Base-by-base conservation (phyloP, 1,139 yeast species). In the Geotrichum carabidarum region DNA sequence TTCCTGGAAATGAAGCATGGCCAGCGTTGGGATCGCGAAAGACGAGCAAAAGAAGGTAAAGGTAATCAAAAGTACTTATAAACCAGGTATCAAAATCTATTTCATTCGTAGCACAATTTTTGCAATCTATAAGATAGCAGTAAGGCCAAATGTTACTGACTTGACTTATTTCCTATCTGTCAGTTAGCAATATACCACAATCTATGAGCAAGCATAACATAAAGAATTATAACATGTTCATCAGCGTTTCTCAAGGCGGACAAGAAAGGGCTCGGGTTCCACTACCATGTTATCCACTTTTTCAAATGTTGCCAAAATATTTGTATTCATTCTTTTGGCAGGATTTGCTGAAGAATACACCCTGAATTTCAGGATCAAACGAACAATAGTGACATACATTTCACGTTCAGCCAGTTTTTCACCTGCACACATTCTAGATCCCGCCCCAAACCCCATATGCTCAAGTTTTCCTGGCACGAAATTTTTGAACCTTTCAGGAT, bases 351-450 rank as follows among this genome's bases (percentile, higher is more conserved):
- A 83, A 5, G 76, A 70, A 31, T 64, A 65, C 12, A 83, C 71
- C 43, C 69, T 60, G 55, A 74, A 79, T 30, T 70, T 60, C 1
- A 74, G 58, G 1, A 79, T 63, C 46, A 77, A 63, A 53, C 80
- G 72, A 38, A 72, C 64, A 37, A 78, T 62, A 11, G 78, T 66
- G 12, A 74, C 67, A 62, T 84, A 85, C 66, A 85, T 71, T 63
- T 85, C 89, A 54, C 79, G 78, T 60, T 76, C 73, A 0, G 89
- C 89, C 51, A 86, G 71, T 50, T 77, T 75, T 48, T 77, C 76
- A 0, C 93, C 94, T 0, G 84, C 77, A 65, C 93, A 86, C 79
- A 77, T 81, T 55, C 93, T 68, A 0, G 83, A 74, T 0, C 93
- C 94, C 14, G 80, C 79, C 0, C 93, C 93, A 68, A 84, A 86